Evolutionary conservation across 2,329 filamentous ascomycete genomes (phyloP).

Genomic region (Dothiorella sarmentorum): DNA sequence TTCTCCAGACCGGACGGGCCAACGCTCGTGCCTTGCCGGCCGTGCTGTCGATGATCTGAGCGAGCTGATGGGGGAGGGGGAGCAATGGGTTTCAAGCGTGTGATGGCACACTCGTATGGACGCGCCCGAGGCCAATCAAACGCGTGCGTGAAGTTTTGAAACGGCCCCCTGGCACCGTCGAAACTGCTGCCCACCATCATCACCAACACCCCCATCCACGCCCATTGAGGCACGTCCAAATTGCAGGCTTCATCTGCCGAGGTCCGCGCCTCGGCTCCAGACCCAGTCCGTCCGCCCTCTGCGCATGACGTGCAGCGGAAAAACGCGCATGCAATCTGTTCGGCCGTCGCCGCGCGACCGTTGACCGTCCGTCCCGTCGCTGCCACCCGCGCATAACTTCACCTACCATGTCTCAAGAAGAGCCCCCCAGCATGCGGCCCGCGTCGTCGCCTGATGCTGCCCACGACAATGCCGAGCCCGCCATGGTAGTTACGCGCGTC

Average conservation of each 20-base stretch:
- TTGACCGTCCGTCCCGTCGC: slow-evolving; percentile 25
- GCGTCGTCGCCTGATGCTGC: slow-evolving; percentile 21
- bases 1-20: slow-evolving; percentile 11
- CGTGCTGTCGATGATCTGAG: neutral
- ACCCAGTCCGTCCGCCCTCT: neutral
- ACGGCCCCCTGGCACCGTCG: neutral
- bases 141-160: neutral
- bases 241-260: neutral
- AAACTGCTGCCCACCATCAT: neutral
- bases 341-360: slow-evolving; percentile 19
- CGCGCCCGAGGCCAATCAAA: neutral
- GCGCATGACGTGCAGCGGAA: slow-evolving; percentile 9
- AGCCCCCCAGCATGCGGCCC: slow-evolving; percentile 21
- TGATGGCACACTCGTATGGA: neutral
- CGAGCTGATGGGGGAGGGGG: neutral
- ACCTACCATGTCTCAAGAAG: slow-evolving; percentile 22
- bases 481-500: slow-evolving; percentile 37
- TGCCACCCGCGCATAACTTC: slow-evolving; percentile 26
- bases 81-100: neutral
- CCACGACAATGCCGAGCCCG: slow-evolving; percentile 26
- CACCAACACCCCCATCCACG: neutral
- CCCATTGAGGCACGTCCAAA: neutral
- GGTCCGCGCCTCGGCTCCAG: neutral
- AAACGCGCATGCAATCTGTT: neutral
- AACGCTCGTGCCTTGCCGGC: neutral